A percentile compares a stretch with the other conserved stretches of the same genome.
Conservation (phyloP, 805 yeast genomes). For the Schizosaccharomyces octosporus region DNA sequence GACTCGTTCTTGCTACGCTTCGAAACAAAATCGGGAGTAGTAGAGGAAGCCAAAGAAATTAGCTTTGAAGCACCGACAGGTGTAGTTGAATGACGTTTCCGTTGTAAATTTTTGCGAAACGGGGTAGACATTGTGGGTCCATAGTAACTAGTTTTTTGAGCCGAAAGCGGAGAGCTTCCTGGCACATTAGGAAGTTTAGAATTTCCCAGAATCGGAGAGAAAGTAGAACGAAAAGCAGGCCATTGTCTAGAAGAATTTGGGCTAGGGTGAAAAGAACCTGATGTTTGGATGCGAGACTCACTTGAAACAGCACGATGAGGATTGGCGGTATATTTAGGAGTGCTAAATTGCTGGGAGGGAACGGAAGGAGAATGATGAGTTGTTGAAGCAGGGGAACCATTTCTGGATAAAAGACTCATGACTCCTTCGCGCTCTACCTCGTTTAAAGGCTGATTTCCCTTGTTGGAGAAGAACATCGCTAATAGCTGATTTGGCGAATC, state of each 20-base stretch:
- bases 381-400: not conserved
- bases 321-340: not conserved
- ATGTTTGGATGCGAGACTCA: not conserved
- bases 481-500: not conserved
- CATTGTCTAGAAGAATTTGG: not conserved
- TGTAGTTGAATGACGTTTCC: not conserved
- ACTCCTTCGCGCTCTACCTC: conserved; percentile 1
- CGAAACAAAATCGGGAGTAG: not conserved
- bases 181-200: not conserved
- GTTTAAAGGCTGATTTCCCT: not conserved
- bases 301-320: not conserved
- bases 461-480: not conserved
- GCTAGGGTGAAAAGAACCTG: not conserved
- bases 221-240: not conserved
- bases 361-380: not conserved
- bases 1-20: not conserved
- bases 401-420: not conserved
- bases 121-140: conserved; percentile 2
- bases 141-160: not conserved
- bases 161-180: not conserved
- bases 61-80: not conserved
- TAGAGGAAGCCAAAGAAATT: not conserved
- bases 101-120: not conserved
- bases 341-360: not conserved
- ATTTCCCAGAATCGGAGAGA: not conserved